Base-by-base conservation (phyloP, 2,329 filamentous ascomycete genomes). In the Calonectria pteridis region DNA sequence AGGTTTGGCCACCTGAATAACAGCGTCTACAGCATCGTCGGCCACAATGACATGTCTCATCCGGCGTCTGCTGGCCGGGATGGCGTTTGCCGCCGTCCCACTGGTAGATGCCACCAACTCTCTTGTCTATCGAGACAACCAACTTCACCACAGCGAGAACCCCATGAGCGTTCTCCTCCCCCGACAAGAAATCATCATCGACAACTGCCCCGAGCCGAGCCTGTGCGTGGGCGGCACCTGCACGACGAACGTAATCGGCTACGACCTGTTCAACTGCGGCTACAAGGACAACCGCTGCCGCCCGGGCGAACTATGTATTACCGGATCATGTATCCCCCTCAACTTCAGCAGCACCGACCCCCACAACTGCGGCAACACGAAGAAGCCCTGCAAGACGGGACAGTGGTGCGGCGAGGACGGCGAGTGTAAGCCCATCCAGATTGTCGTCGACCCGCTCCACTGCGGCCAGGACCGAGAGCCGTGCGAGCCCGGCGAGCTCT, bases 331-430 rank as follows among this genome's bases (percentile, higher is more conserved):
- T 31, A 67, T 71, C 46, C 67, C 72, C 18, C 72, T 73, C 72
- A 71, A 71, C 72, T 71, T 73, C 28, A 70, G 67, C 62, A 71
- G 20, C 63, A 71, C 72, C n/a, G 67, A 73, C 46, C 72, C 72
- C 6, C 28, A 71, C 46, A 43, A 68, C 23, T 74, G 72, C 28
- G 65, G 63, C 64, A 31, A 37, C 20, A 49, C 53, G 29, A 63
- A 63, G 29, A 55, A 63, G 35, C 72, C 72, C 13, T 74, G 72
- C 40, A 68, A 68, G 14, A 59, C 72, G 3, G 72, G 72, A 43
- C 69, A 74, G 62, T 74, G 72, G 72, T 74, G 72, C n/a, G 69
- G 64, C 37, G 33, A 69, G 51, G 58, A 69, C 29, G 72, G 72
- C 63, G 35, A 67, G n/a, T 74, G 72, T 28, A 68, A 68, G 28